Evolutionary conservation across 208 protist genomes (phyloP).

Genomic region (Leishmania lainsoni): DNA sequence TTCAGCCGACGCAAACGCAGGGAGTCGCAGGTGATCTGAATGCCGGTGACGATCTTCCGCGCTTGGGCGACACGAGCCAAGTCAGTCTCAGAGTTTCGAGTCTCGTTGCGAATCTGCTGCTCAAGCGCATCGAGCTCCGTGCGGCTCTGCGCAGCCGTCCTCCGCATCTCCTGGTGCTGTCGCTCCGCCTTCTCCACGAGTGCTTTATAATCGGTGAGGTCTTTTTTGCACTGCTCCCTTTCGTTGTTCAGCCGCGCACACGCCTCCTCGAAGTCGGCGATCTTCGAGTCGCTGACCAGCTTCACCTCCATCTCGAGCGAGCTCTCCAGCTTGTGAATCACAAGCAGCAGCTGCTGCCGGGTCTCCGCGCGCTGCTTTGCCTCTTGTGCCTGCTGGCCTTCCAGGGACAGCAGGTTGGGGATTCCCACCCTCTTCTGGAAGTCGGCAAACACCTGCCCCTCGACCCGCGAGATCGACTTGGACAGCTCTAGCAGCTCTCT

Average conservation of each 20-base stretch:
- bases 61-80: conserved; percentile 61
- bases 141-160: conserved; percentile 36
- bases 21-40: conserved; percentile 84
- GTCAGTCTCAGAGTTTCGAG: conserved; percentile 56
- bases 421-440: conserved; percentile 91
- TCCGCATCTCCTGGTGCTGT: conserved; percentile 40
- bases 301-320: conserved; percentile 73
- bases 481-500: conserved; percentile 55
- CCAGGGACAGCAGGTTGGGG: conserved; percentile 87
- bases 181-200: conserved; percentile 61
- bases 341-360: conserved; percentile 72
- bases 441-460: conserved; percentile 87
- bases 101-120: conserved; percentile 57
- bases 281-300: conserved; percentile 43
- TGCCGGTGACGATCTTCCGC: conserved; percentile 58
- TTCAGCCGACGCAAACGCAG: conserved; percentile 76
- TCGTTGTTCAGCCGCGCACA: conserved; percentile 51
- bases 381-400: conserved; percentile 62
- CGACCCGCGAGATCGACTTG: conserved; percentile 63
- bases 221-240: conserved; percentile 59
- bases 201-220: conserved; percentile 56
- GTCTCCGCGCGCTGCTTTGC: conserved; percentile 60
- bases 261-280: conserved; percentile 44
- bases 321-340: conserved; percentile 80
- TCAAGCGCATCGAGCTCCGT: conserved; percentile 62